Evolutionary conservation across 441 rosid species (phyloP), one percentile per base, ranked within the genome.

Genomic region (Euphorbia celastroides): DNA sequence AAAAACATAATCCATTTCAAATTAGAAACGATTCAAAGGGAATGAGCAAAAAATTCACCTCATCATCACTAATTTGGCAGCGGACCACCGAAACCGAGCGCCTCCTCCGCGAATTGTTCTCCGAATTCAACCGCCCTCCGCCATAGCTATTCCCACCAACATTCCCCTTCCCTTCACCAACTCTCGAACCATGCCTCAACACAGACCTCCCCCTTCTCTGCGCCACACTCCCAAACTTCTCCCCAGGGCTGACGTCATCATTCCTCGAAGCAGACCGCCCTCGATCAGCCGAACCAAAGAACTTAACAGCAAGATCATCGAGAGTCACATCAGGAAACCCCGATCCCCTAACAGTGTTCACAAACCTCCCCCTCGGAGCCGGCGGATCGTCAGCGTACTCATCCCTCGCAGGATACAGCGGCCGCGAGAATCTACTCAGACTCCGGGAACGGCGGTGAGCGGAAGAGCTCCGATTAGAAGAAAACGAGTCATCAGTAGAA

Each of bases 161-260:
- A 65, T 30, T 74, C 16, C 74, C 73, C 72, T 80, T 78, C 69
- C 73, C 74, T 42, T 70, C 68, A 63, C 61, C 62, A 52, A 51
- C 61, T 57, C 62, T 31, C 0, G 67, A 52, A 25, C 68, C 2
- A 20, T 70, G 82, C 83, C 96, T 91, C 70, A 88, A 80, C 0
- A 83, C 92, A 56, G 96, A 84, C 82, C 97, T 60, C 19, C 96
- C 97, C 57, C 96, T 83, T 75, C 97, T 82, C 71, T 76, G 84
- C 54, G 84, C 64, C 70, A 42, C 62, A 28, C 64, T 59, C 19
- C 30, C 70, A 14, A 14, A 9, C 16, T 76, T 79, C 61, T 75
- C 84, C 3, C 66, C 68, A 6, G 72, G 42, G 71, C 69, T 60
- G 71, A 73, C 70, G 44, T 76, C 84, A 64, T 71, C 71, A 7